Conservation (phyloP, 1,284 basidiomycete genomes). For the Apiotrichum sp. region DNA sequence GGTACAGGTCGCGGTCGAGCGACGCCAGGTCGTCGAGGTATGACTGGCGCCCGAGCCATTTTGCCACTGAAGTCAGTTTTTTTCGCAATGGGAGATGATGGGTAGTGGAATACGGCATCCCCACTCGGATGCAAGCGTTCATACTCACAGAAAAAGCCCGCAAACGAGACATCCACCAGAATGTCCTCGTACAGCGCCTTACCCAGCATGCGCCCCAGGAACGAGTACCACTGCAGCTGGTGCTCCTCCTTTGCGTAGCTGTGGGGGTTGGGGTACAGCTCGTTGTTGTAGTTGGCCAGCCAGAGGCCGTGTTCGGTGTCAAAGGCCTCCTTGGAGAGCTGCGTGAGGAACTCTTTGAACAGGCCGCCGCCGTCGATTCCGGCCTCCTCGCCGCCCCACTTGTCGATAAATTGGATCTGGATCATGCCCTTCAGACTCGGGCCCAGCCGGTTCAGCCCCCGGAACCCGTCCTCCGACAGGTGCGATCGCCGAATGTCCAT, state of each 20-base stretch:
- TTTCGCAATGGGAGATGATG: too few relatives aligned
- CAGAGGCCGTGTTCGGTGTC: slow-evolving; percentile 91
- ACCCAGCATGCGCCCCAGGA: slow-evolving; percentile 86
- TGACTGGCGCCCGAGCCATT: slow-evolving; percentile 78
- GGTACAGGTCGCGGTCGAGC: slow-evolving; percentile 87
- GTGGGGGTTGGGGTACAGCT: slow-evolving; percentile 92
- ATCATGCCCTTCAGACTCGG: slow-evolving; percentile 71
- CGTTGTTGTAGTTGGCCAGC: slow-evolving; percentile 81
- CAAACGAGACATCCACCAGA: slow-evolving; percentile 90
- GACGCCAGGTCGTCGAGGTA: slow-evolving; percentile 85
- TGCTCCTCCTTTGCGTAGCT: slow-evolving; percentile 75
- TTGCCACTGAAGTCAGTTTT: slow-evolving; percentile 49
- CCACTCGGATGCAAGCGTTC: too few relatives aligned
- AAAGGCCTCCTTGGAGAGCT: slow-evolving; percentile 84
- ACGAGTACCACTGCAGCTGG: slow-evolving; percentile 87
- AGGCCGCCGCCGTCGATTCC: slow-evolving; percentile 81
- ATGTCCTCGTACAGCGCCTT: slow-evolving; percentile 98
- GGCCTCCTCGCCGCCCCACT: slow-evolving; percentile 47
- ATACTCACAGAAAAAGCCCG: slow-evolving; percentile 71
- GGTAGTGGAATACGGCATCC: background rate
- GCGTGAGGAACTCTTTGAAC: slow-evolving; percentile 98
- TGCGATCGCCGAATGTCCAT: slow-evolving; percentile 66
- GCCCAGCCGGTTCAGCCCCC: slow-evolving; percentile 58
- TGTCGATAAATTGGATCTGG: slow-evolving; percentile 83
- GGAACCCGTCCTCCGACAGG: slow-evolving; percentile 83